Percentiles rank a stretch among this genome's conserved stretches.
These are phyloP conservation scores for Colletotrichum ledebouriae DNA, from an alignment of 2,329 filamentous ascomycete species.

Conservation along the genomic window DNA sequence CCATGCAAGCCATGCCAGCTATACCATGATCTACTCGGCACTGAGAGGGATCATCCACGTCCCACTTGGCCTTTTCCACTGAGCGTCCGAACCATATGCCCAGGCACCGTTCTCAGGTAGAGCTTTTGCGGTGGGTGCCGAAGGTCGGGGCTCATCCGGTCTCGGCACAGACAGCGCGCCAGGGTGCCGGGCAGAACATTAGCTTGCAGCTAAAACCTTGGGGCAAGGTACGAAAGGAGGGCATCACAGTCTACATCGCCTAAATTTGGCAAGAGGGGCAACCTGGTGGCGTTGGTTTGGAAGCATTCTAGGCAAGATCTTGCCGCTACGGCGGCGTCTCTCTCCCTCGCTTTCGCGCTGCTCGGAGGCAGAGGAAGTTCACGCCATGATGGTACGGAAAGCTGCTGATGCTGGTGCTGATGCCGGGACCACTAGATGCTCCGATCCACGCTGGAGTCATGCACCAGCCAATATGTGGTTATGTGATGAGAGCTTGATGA, in stretches of 20 bases:
- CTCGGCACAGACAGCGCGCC: conserved; percentile 39
- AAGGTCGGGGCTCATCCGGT: conserved; percentile 38
- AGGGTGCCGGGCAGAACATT: conserved; percentile 31
- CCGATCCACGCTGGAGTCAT: conserved; percentile 20
- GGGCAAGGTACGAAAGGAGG: conserved; percentile 8
- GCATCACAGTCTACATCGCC: conserved; percentile 10
- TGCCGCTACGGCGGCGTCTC: conserved; percentile 5
- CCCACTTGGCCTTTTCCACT: conserved; percentile 17
- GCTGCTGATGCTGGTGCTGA: conserved; percentile 1
- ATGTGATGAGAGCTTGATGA: conserved; percentile 4
- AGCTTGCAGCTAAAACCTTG: conserved; percentile 39
- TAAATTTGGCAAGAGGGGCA: not conserved
- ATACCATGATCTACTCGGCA: not conserved
- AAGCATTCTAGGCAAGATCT: conserved; percentile 26
- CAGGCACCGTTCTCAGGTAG: conserved; percentile 36
- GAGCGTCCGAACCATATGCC: conserved; percentile 32
- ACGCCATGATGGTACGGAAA: conserved; percentile 14
- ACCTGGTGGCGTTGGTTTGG: not conserved
- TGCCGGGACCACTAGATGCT: conserved; percentile 5
- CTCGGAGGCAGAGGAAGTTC: not conserved
- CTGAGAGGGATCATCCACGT: conserved; percentile 28
- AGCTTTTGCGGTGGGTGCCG: conserved; percentile 24
- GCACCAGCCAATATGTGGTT: conserved; percentile 11
- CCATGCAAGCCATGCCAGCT: conserved; percentile 12
- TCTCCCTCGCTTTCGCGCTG: not conserved